Conservation (phyloP, 345 rosid species). For the Hibiscus tridactylites region DNA sequence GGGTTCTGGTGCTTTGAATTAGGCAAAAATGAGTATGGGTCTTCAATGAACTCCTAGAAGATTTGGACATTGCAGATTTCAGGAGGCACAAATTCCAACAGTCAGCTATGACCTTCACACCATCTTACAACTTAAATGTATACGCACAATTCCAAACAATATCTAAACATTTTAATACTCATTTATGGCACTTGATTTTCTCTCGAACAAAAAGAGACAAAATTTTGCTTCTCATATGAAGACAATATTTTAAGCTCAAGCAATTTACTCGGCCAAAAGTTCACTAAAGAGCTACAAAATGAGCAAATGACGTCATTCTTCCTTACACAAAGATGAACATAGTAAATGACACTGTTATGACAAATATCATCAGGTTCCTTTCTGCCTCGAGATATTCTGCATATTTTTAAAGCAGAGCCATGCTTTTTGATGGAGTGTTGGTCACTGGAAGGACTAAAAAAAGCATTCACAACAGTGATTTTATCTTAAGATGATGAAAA, state of each 20-base stretch:
- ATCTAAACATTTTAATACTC: neutral
- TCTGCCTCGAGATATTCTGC: neutral
- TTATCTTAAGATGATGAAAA: neutral
- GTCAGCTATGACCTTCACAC: neutral
- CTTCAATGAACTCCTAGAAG: neutral
- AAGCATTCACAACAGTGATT: neutral
- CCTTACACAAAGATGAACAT: neutral
- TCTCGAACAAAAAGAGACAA: neutral
- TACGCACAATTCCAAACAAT: neutral
- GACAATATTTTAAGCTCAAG: neutral
- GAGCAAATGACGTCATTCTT: neutral
- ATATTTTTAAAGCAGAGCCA: neutral
- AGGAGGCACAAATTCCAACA: neutral
- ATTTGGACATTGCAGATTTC: neutral
- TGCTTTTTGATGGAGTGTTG: neutral
- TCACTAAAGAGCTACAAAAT: neutral
- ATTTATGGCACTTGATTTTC: neutral
- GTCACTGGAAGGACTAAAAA: neutral
- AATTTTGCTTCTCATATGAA: neutral
- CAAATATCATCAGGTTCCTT: neutral
- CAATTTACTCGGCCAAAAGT: neutral
- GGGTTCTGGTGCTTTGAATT: neutral
- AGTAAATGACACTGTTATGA: neutral
- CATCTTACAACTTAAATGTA: neutral
- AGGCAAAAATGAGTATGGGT: neutral